Evolutionary conservation across 257 asterid species (phyloP).

Genomic region (Jaltomata sinuosa): DNA sequence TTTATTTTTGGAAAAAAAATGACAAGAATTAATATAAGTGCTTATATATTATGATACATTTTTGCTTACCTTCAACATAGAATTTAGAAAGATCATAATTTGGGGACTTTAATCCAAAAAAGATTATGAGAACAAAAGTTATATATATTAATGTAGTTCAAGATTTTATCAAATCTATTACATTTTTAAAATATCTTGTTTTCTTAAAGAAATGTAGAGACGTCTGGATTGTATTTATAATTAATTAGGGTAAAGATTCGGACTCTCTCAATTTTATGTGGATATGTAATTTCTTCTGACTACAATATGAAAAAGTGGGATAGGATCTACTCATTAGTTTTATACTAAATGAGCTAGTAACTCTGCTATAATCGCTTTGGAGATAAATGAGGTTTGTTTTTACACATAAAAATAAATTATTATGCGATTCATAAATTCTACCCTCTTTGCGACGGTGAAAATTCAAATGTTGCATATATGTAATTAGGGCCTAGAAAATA

Average conservation of each 20-base stretch:
- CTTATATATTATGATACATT: too few species aligned
- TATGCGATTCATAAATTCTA: background rate
- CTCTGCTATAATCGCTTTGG: background rate
- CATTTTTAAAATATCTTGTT: too few species aligned
- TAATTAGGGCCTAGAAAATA: too few species aligned
- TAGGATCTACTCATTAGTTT: background rate
- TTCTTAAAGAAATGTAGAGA: too few species aligned
- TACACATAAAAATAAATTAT: too few species aligned
- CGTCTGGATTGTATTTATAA: too few species aligned
- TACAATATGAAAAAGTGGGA: background rate
- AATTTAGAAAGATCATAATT: background rate
- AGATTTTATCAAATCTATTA: background rate
- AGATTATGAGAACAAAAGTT: background rate
- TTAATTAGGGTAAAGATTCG: too few species aligned
- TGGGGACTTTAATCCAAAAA: background rate
- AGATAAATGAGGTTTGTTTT: background rate
- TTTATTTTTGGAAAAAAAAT: too few species aligned
- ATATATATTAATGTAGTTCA: background rate
- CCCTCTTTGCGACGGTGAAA: background rate
- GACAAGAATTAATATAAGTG: too few species aligned
- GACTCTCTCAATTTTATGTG: too few species aligned
- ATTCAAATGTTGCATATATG: too few species aligned
- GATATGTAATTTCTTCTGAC: background rate
- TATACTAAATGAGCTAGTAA: background rate
- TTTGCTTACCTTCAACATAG: background rate